phyloP scores from a whole-genome alignment of 768 basidiomycete species.

The Suillus placidus region DNA sequence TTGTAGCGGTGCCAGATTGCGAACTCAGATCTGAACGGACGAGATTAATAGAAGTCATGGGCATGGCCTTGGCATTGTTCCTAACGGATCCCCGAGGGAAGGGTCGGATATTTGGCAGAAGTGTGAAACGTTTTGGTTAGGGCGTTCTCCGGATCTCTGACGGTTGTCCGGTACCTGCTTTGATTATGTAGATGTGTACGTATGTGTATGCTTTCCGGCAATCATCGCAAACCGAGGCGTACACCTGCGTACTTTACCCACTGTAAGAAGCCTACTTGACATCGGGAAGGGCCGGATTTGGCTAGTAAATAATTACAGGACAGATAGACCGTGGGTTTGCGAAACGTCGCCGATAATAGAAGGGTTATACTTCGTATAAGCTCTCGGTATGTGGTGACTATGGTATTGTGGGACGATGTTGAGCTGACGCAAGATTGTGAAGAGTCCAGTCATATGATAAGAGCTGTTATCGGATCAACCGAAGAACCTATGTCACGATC shows the following conservation, averaged over 20 bases:
- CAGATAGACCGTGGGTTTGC: conserved; percentile 6
- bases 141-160: conserved; percentile 5
- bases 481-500: neutral
- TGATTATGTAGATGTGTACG: conserved; percentile 4
- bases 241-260: neutral
- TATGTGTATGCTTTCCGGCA: conserved; percentile 2
- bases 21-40: conserved; percentile 3
- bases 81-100: conserved; percentile 11
- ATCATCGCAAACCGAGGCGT: neutral
- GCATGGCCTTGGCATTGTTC: conserved; percentile 5
- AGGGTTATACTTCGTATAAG: neutral
- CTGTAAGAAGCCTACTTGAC: conserved; percentile 1
- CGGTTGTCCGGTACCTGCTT: conserved; percentile 3
- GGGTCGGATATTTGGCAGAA: conserved; percentile 6
- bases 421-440: neutral
- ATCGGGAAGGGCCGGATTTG: neutral
- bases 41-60: conserved; percentile 6
- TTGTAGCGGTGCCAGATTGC: neutral
- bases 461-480: conserved; percentile 6
- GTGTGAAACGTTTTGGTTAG: conserved; percentile 3
- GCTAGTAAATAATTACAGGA: conserved; percentile 4
- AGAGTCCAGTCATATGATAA: neutral
- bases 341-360: neutral
- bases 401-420: neutral
- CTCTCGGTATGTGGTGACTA: conserved; percentile 2